A percentile compares a stretch with the other conserved stretches of the same genome.
phyloP scores from a whole-genome alignment of 2,329 filamentous ascomycete genomes.

The Venturia effusa region DNA sequence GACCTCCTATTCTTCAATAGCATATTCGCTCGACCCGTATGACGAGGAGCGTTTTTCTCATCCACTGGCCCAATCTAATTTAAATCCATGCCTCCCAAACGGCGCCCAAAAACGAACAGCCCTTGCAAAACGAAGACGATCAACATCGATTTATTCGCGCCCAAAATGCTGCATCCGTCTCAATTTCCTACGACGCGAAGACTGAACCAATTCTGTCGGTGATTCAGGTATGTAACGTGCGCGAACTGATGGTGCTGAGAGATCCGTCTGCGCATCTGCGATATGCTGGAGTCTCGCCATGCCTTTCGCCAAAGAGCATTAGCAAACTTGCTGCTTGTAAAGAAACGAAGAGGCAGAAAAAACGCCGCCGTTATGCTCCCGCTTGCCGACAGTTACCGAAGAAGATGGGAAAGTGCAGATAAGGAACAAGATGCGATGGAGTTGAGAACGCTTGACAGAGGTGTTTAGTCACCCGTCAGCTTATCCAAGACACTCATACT shows the following conservation, averaged over 20 bases:
- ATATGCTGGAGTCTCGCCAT: not conserved
- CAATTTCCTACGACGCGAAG: not conserved
- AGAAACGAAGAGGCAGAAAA: not conserved
- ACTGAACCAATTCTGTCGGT: not conserved
- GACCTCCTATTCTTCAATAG: not conserved
- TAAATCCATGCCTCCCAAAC: not conserved
- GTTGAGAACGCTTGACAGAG: not conserved
- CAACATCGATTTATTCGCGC: not conserved
- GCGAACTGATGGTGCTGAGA: not conserved
- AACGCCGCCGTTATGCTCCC: not conserved
- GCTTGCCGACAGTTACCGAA: not conserved
- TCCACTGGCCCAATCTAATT: not conserved
- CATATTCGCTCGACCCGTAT: not conserved
- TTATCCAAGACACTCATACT: constrained; percentile 73
- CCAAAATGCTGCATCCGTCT: not conserved
- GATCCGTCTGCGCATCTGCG: not conserved
- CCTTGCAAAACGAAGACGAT: not conserved
- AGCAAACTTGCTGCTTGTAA: not conserved
- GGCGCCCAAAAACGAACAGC: not conserved
- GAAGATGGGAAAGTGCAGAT: not conserved
- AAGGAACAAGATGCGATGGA: not conserved
- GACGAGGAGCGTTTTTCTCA: not conserved
- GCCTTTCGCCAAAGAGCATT: not conserved
- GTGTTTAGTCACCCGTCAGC: constrained; percentile 27
- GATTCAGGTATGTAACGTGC: not conserved